Base-by-base conservation (phyloP, 768 basidiomycete genomes). In the Lactarius tabidus region DNA sequence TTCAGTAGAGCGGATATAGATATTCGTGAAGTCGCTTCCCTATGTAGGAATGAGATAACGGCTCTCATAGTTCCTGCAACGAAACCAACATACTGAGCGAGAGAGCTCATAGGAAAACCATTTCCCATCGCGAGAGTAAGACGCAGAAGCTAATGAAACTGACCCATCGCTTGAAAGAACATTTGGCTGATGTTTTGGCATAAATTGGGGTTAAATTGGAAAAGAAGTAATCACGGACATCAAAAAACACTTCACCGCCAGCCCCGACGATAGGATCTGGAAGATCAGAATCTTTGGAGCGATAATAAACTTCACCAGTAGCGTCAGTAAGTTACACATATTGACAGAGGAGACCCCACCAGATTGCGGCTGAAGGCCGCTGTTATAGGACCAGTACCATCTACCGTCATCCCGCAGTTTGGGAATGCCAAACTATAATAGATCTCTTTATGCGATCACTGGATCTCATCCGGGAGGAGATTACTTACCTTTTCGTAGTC, bases 371-470 rank as follows among this genome's bases (percentile, higher is more conserved):
- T 91, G 86, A 31, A 93, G 80, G 35, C 91, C 91, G 59, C 83
- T 85, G 75, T 93, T 92, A 71, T 87, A 83, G 71, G 81, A 83
- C 89, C 90, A 91, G 70, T 93, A 94, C 87, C 89, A 93, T 57
- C 81, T 82, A 20, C 80, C 82, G 70, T 92, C 89, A 17, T 85
- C 78, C 66, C 84, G 82, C 59, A 89, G 73, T 9, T 72, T 68
- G 0, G 91, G 91, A 0, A 84, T 76, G 26, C 82, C 84, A 73
- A 90, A 89, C 88, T 90, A 45, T 23, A 58, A 57, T 60, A 53
- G 58, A 43, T 41, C 39, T 57, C 66, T 55, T 48, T 54, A 52
- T 26, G 26, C n/a, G 20, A 56, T 38, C 31, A n/a, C 29, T 53
- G 6, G 14, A 23, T 15, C 8, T 55, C 35, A 23, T 28, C 51